These are phyloP conservation scores for Aegilops tauschii DNA, from an alignment of 176 grass and related monocot species.

Conservation along the genomic window DNA sequence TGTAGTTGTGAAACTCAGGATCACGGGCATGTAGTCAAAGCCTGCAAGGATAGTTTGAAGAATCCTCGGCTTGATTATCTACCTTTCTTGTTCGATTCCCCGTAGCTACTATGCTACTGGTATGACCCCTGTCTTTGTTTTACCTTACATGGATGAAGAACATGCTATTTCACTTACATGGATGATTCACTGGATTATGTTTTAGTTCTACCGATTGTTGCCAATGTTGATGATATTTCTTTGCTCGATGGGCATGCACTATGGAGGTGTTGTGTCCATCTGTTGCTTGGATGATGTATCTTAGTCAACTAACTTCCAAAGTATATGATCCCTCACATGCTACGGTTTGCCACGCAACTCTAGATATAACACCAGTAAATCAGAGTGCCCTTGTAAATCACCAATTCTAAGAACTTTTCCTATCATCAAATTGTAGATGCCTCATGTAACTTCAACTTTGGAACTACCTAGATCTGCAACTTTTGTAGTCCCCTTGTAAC, in stretches of 20 bases:
- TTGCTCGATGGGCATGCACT: conserved; percentile 64
- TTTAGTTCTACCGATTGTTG: not conserved
- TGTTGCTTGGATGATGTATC: conserved; percentile 84
- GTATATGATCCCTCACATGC: conserved; percentile 86
- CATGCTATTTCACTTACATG: not conserved
- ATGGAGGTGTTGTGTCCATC: conserved; percentile 76
- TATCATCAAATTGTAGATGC: conserved; percentile 46
- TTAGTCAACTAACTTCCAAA: conserved; percentile 68
- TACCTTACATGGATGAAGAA: not conserved
- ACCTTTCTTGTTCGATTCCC: conserved; percentile 81
- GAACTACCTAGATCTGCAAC: not conserved
- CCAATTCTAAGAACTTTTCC: conserved; percentile 7
- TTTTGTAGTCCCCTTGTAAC: not conserved
- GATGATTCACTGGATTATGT: not conserved
- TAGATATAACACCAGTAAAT: not conserved
- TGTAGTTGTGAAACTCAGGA: too few species aligned
- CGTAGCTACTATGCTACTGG: conserved; percentile 71
- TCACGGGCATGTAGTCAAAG: conserved; percentile 74
- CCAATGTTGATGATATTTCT: not conserved
- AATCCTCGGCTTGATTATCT: conserved; percentile 78
- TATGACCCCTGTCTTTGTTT: conserved; percentile 14
- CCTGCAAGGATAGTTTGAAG: conserved; percentile 82
- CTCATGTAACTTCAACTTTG: not conserved
- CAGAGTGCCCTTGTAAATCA: not conserved
- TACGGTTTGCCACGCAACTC: conserved; percentile 73